Conservation (phyloP, 208 protist species). For the Tetramitus jugosus region DNA sequence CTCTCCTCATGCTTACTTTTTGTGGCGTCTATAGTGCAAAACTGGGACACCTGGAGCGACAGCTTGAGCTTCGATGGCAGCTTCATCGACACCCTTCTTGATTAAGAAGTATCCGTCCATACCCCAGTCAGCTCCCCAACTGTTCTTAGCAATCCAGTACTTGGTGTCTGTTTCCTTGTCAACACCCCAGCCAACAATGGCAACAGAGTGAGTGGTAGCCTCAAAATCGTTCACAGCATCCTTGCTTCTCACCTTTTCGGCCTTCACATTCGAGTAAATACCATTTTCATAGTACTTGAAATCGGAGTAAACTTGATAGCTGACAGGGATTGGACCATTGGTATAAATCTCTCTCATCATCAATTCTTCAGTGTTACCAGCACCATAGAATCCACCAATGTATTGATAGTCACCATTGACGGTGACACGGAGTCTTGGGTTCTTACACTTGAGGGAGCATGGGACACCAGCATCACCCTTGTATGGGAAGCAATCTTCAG, state of each 20-base stretch:
- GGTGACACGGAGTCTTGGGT: not conserved
- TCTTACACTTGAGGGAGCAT: not conserved
- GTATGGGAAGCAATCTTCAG: conserved; percentile 7
- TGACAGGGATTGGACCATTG: not conserved
- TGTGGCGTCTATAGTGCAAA: too few relatives aligned
- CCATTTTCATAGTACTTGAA: conserved; percentile 6
- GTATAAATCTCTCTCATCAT: not conserved
- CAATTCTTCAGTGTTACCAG: not conserved
- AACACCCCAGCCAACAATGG: conserved; percentile 73
- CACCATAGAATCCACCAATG: conserved; percentile 14
- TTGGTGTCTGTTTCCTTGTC: conserved; percentile 35
- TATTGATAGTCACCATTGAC: not conserved
- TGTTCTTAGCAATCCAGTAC: conserved; percentile 82
- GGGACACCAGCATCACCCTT: not conserved
- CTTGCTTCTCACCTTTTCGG: too few relatives aligned
- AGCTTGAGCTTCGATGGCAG: conserved; percentile 50
- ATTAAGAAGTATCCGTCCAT: conserved; percentile 71
- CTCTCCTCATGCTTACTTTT: too few relatives aligned
- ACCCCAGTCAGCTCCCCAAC: conserved; percentile 72
- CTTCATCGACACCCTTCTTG: conserved; percentile 58
- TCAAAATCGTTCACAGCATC: not conserved
- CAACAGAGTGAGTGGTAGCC: conserved; percentile 53
- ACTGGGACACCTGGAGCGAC: too few relatives aligned
- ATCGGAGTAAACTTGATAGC: not conserved
- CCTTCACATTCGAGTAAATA: not conserved